Percentiles rank a stretch among this genome's conserved stretches.
phyloP scores from a whole-genome alignment of 179 eudicot genomes.

The Drosera spatulata region DNA sequence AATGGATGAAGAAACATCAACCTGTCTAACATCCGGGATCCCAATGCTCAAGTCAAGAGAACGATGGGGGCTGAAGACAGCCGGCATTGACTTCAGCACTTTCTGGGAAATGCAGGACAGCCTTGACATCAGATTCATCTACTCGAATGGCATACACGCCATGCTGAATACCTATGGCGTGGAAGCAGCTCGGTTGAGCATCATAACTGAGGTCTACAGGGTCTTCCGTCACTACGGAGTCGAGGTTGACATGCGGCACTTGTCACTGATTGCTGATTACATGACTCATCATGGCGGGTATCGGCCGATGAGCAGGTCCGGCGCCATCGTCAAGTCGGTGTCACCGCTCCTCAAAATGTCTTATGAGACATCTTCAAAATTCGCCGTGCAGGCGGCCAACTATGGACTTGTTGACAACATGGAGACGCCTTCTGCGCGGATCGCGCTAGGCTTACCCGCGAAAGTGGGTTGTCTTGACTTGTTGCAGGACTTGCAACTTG shows the following conservation, averaged over 20 bases:
- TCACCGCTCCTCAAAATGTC: slow-evolving; percentile 85
- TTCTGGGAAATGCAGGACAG: slow-evolving; percentile 81
- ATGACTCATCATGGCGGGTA: slow-evolving; percentile 90
- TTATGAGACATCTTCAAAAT: slow-evolving; percentile 81
- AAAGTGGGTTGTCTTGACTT: slow-evolving; percentile 87
- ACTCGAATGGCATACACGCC: slow-evolving; percentile 62
- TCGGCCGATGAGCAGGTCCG: slow-evolving; percentile 67
- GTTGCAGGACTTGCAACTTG: slow-evolving; percentile 38
- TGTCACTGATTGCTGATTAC: slow-evolving; percentile 74
- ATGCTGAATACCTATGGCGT: slow-evolving; percentile 77
- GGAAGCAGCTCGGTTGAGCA: slow-evolving; percentile 83
- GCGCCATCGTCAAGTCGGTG: slow-evolving; percentile 62
- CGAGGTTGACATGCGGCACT: slow-evolving; percentile 73
- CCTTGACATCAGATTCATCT: slow-evolving; percentile 55
- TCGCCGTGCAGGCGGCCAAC: slow-evolving; percentile 67
- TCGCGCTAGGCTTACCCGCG: slow-evolving; percentile 83
- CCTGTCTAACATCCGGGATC: slow-evolving; percentile 16
- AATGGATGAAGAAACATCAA: slow-evolving; percentile 7
- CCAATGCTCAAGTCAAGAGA: slow-evolving; percentile 45
- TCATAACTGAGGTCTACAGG: slow-evolving; percentile 61
- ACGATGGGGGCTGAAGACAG: slow-evolving; percentile 62
- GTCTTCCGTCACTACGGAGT: slow-evolving; percentile 85
- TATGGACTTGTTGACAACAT: slow-evolving; percentile 44
- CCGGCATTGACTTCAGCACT: slow-evolving; percentile 69
- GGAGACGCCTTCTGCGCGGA: slow-evolving; percentile 85